Percentiles rank a stretch among this genome's conserved stretches.
phyloP scores from a whole-genome alignment of 768 basidiomycete species.

The Albatrellus ellisii region DNA sequence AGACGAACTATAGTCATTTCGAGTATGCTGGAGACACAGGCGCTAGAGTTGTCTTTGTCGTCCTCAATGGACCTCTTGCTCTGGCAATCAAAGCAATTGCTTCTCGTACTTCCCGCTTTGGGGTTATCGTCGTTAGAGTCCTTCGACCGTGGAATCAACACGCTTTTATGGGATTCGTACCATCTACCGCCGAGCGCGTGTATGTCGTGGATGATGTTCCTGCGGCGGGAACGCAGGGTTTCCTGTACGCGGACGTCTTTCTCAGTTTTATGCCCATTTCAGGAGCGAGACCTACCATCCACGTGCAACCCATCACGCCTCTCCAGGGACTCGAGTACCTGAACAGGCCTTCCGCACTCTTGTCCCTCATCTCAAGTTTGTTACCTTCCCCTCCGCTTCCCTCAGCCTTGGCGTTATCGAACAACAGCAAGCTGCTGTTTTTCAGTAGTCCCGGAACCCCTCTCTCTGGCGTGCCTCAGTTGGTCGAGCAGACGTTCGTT shows the following conservation, averaged over 20 bases:
- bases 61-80: conserved; percentile 71
- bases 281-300: conserved; percentile 27
- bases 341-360: conserved; percentile 29
- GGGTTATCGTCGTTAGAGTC: conserved; percentile 62
- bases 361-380: conserved; percentile 23
- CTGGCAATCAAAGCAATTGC: conserved; percentile 42
- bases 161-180: conserved; percentile 46
- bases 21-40: conserved; percentile 55
- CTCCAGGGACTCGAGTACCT: conserved; percentile 39
- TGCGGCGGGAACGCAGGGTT: conserved; percentile 43
- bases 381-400: conserved; percentile 16
- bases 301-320: conserved; percentile 47
- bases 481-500: conserved; percentile 45
- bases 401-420: conserved; percentile 16
- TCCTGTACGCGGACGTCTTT: conserved; percentile 63
- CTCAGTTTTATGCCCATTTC: conserved; percentile 34
- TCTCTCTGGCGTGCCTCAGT: conserved; percentile 33
- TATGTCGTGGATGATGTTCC: conserved; percentile 76
- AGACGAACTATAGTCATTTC: conserved; percentile 62
- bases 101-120: conserved; percentile 33
- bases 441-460: conserved; percentile 48
- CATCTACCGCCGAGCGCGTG: conserved; percentile 40
- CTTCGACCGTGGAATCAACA: conserved; percentile 71
- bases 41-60: conserved; percentile 54
- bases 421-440: conserved; percentile 39